phyloP scores from a whole-genome alignment of 495 filamentous ascomycete species.

The Corynascus novoguineensis region DNA sequence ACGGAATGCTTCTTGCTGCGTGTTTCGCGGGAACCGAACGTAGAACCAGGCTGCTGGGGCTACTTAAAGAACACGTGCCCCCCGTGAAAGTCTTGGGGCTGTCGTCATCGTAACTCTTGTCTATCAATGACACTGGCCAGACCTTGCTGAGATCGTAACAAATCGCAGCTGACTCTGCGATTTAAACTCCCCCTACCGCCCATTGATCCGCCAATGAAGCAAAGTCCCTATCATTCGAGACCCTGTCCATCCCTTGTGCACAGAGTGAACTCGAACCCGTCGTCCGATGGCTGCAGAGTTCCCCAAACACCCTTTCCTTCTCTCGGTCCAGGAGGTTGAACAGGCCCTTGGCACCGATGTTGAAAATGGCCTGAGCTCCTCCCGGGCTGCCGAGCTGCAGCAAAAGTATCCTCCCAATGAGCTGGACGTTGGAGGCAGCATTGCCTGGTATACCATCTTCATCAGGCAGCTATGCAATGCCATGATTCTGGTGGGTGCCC shows the following conservation, averaged over 20 bases:
- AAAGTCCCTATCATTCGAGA: slow-evolving; percentile 1
- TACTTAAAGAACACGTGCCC: slow-evolving; percentile 15
- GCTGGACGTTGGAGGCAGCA: slow-evolving; percentile 53
- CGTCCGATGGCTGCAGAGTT: slow-evolving; percentile 38
- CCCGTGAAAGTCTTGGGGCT: not conserved
- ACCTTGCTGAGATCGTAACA: not conserved
- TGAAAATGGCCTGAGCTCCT: slow-evolving; percentile 52
- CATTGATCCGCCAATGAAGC: slow-evolving; percentile 12
- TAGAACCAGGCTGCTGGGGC: not conserved
- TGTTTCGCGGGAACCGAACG: not conserved
- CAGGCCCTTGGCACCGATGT: slow-evolving; percentile 48
- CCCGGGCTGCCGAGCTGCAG: slow-evolving; percentile 46
- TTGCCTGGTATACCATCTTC: slow-evolving; percentile 60
- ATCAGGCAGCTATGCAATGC: slow-evolving; percentile 62
- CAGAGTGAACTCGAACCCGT: slow-evolving; percentile 7
- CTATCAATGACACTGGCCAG: not conserved
- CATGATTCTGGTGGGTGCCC: slow-evolving; percentile 57
- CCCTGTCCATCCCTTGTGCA: not conserved
- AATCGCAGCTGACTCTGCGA: slow-evolving; percentile 7
- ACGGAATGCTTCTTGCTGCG: no score
- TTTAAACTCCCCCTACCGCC: not conserved
- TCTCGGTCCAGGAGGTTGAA: slow-evolving; percentile 47
- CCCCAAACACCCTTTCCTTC: slow-evolving; percentile 49
- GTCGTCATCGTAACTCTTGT: slow-evolving; percentile 1
- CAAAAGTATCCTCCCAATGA: slow-evolving; percentile 56